Evolutionary conservation across 331 rosid species (phyloP).

Genomic region (Malus hybrid): DNA sequence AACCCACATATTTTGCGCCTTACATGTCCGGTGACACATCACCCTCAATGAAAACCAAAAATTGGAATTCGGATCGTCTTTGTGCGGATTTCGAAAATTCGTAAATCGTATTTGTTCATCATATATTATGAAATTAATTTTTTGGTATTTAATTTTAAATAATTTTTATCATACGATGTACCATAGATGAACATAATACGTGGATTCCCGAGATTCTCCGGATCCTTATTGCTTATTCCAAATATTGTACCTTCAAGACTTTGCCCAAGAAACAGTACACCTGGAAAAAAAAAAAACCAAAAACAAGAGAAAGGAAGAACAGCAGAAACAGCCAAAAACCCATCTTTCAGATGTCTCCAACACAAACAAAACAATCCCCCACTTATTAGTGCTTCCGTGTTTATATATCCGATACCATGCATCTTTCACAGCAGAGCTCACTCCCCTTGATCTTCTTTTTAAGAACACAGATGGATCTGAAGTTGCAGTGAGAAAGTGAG

Average conservation of each 20-base stretch:
- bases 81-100: fast-evolving
- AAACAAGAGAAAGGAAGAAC: neutral
- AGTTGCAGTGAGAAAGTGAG: neutral
- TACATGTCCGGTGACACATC: neutral
- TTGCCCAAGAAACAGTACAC: neutral
- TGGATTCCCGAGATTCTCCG: fast-evolving
- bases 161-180: fast-evolving
- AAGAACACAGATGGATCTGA: neutral
- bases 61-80: no score
- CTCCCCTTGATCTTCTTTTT: neutral
- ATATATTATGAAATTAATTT: fast-evolving
- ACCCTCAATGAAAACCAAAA: neutral
- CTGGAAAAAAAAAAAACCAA: neutral
- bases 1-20: neutral
- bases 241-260: neutral
- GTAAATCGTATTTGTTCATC: fast-evolving
- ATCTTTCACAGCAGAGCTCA: neutral
- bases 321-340: neutral
- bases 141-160: no score
- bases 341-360: neutral
- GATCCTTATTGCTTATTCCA: no score
- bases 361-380: neutral
- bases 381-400: neutral
- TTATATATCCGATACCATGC: neutral
- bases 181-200: no score